Conservation (phyloP, 129 eudicot species). For the Flaveria sonorensis region DNA sequence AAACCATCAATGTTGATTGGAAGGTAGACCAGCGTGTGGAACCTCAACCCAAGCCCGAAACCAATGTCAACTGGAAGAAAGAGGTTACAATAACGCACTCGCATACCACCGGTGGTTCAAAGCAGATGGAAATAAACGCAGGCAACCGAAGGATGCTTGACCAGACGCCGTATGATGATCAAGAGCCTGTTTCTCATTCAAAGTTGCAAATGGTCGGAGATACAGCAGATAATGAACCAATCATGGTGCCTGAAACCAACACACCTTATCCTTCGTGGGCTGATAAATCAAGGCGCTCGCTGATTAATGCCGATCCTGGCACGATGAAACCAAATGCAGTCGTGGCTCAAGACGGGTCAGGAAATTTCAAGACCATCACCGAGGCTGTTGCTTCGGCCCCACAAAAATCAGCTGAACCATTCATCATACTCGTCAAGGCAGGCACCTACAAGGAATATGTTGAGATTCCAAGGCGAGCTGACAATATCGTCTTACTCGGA, state of each 20-base stretch:
- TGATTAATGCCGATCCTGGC: conserved; percentile 24
- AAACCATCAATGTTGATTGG: conserved; percentile 12
- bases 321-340: conserved; percentile 43
- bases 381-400: conserved; percentile 46
- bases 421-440: conserved; percentile 56
- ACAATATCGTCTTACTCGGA: conserved; percentile 58
- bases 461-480: conserved; percentile 39
- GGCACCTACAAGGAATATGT: conserved; percentile 65
- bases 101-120: too few species aligned
- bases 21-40: background rate
- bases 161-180: conserved; percentile 3
- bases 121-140: background rate
- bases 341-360: conserved; percentile 65
- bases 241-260: background rate
- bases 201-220: conserved; percentile 19
- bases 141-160: conserved; percentile 39
- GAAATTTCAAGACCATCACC: conserved; percentile 41
- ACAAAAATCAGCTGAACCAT: conserved; percentile 23
- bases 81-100: background rate
- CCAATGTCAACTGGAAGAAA: background rate
- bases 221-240: conserved; percentile 11
- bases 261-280: conserved; percentile 40
- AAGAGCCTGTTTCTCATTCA: background rate
- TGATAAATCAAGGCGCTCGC: conserved; percentile 25
- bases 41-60: conserved; percentile 11